Conservation (phyloP, 179 eudicot species). For the Spergularia azorica region DNA sequence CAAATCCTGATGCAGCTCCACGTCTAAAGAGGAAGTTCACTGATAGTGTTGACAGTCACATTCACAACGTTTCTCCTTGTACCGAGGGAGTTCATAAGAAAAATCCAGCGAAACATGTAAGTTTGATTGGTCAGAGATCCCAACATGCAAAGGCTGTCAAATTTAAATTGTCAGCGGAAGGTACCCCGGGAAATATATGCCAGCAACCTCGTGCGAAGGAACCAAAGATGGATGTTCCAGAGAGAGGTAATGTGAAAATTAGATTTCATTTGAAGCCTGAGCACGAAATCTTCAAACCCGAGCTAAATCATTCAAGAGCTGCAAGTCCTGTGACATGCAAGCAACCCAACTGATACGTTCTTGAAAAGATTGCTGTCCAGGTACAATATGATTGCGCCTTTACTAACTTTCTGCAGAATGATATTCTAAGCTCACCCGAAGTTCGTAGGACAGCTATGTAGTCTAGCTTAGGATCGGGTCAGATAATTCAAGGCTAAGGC, state of each 20-base stretch:
- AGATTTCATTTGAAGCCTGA: constrained; percentile 29
- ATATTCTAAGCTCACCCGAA: neutral
- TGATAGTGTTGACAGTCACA: neutral
- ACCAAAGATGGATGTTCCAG: constrained; percentile 15
- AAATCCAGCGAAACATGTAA: neutral
- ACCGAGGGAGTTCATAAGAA: constrained; percentile 8
- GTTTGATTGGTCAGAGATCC: constrained; percentile 5
- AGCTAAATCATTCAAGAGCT: neutral
- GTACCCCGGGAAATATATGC: neutral
- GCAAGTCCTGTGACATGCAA: constrained; percentile 11
- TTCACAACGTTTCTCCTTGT: neutral
- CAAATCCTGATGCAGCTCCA: constrained; percentile 9
- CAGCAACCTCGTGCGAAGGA: constrained; percentile 1
- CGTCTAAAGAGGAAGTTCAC: constrained; percentile 24
- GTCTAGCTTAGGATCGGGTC: neutral
- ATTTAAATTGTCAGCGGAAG: constrained; percentile 1
- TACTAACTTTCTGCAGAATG: too few relatives aligned
- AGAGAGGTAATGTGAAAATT: constrained; percentile 22
- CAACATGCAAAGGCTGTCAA: neutral
- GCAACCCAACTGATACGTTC: neutral
- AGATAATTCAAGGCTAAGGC: neutral
- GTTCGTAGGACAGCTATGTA: neutral
- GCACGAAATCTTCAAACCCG: constrained; percentile 16
- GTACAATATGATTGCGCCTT: neutral
- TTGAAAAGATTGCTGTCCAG: too few relatives aligned